Conservation (phyloP, 306 rosid species). For the Delonix regia region DNA sequence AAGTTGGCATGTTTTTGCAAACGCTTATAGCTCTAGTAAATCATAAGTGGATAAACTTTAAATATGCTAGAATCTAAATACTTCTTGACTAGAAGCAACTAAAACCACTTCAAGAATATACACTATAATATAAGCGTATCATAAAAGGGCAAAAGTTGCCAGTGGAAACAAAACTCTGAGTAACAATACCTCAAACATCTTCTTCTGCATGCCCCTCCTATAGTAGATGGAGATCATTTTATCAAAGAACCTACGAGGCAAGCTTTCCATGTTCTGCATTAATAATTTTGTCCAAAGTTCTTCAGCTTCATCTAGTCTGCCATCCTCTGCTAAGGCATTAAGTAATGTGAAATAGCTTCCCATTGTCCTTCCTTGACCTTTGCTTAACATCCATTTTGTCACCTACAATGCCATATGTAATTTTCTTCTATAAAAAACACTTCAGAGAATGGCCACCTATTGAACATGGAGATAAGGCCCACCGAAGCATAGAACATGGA, state of each 20-base stretch:
- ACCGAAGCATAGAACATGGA: not conserved
- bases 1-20: not conserved
- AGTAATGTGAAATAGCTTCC: constrained; percentile 84
- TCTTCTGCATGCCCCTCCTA: constrained; percentile 64
- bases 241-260: constrained; percentile 82
- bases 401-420: constrained; percentile 52
- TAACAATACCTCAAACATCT: constrained; percentile 85
- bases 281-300: constrained; percentile 90
- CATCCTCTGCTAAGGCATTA: constrained; percentile 91
- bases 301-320: constrained; percentile 88
- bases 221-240: constrained; percentile 79
- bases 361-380: constrained; percentile 99
- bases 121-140: not conserved
- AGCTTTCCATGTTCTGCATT: constrained; percentile 72
- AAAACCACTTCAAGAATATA: not conserved
- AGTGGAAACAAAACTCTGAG: constrained; percentile 4
- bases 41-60: not conserved
- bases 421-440: constrained; percentile 20
- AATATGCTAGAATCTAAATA: not conserved
- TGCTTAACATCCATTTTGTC: constrained; percentile 95
- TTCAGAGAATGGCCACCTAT: constrained; percentile 17
- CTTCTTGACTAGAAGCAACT: not conserved
- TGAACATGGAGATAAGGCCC: not conserved
- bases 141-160: not conserved
- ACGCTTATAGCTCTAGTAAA: not conserved